Conservation (phyloP, 1,284 basidiomycete species). For the Porodaedalea pini region DNA sequence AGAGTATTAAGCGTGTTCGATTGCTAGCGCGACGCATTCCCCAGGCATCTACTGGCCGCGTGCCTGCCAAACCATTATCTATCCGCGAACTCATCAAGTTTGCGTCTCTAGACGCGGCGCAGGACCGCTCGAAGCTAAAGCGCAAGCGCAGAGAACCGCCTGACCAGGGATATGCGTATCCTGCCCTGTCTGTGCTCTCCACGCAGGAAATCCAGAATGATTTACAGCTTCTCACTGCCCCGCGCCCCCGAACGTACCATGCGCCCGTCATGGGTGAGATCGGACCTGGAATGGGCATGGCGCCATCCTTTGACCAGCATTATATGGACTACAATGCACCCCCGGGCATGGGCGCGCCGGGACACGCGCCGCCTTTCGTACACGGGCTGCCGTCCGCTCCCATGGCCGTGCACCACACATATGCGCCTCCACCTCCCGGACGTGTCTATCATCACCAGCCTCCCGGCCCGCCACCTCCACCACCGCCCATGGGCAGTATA, state of each 20-base stretch:
- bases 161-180: conserved; percentile 14
- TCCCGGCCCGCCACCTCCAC: conserved; percentile 3
- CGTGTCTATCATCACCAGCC: conserved; percentile 17
- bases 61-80: conserved; percentile 27
- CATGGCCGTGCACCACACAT: conserved; percentile 8
- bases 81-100: conserved; percentile 36
- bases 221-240: conserved; percentile 11
- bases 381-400: conserved; percentile 9
- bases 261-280: conserved; percentile 12
- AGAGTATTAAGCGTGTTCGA: neutral
- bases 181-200: conserved; percentile 18
- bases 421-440: conserved; percentile 12
- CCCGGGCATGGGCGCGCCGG: conserved; percentile 11
- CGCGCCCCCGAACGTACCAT: conserved; percentile 8
- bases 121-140: conserved; percentile 12
- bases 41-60: conserved; percentile 30
- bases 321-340: conserved; percentile 15
- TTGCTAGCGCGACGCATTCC: conserved; percentile 35
- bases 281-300: conserved; percentile 14
- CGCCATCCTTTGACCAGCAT: conserved; percentile 15
- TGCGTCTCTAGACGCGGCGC: conserved; percentile 27
- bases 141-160: conserved; percentile 18
- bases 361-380: conserved; percentile 6
- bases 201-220: conserved; percentile 22
- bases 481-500: conserved; percentile 17